These are phyloP conservation scores for Bipolaris bicolor DNA, from an alignment of 2,329 filamentous ascomycete species.

Conservation along the genomic window DNA sequence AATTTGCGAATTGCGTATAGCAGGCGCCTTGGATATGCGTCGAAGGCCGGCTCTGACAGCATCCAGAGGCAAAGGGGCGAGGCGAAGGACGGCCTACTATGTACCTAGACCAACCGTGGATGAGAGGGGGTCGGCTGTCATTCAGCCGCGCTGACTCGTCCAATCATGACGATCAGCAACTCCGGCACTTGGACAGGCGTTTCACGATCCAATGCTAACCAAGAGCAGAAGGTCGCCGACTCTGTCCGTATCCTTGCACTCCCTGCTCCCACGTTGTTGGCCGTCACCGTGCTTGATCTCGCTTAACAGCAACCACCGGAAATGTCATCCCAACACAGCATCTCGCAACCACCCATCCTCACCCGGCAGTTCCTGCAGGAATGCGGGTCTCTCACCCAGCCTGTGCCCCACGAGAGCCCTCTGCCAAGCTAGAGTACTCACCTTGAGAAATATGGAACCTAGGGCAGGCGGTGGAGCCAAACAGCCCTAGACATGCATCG, in stretches of 20 bases:
- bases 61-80: background rate
- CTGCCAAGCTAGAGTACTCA: background rate
- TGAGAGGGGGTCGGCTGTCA: background rate
- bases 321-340: slow-evolving; percentile 16
- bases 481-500: background rate
- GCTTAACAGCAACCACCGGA: slow-evolving; percentile 8
- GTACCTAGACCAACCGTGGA: background rate
- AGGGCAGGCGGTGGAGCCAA: background rate
- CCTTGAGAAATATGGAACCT: background rate
- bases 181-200: slow-evolving; percentile 14
- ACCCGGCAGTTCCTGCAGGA: slow-evolving; percentile 5
- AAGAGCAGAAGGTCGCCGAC: slow-evolving; percentile 14
- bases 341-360: background rate
- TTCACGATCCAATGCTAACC: slow-evolving; percentile 16
- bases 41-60: background rate
- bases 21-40: background rate
- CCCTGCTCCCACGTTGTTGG: slow-evolving; percentile 16
- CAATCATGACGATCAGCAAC: slow-evolving; percentile 3
- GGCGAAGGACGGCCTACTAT: slow-evolving; percentile 1
- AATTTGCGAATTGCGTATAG: background rate
- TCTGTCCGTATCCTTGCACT: slow-evolving; percentile 9
- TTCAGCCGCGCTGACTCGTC: background rate
- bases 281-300: slow-evolving; percentile 4
- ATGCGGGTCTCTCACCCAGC: slow-evolving; percentile 17
- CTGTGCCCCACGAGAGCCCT: slow-evolving; percentile 13